Evolutionary conservation across 2,329 filamentous ascomycete genomes (phyloP).

Genomic region (Pseudogymnoascus sp.): DNA sequence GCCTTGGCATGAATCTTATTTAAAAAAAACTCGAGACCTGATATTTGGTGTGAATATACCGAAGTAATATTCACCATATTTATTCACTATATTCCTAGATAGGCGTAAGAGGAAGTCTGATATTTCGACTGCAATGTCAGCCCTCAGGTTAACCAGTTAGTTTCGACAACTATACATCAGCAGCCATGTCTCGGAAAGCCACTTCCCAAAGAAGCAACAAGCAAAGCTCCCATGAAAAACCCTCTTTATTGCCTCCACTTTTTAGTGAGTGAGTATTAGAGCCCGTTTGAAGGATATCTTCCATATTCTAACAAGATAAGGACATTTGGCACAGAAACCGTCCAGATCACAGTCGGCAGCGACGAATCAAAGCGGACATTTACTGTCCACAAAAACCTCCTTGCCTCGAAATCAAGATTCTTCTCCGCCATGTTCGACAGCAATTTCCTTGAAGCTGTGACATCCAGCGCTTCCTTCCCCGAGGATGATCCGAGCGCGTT

Average conservation of each 20-base stretch:
- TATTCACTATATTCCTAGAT: not conserved
- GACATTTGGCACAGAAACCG: not conserved
- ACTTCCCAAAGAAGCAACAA: not conserved
- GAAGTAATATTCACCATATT: not conserved
- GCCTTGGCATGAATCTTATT: not conserved
- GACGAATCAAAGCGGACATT: not conserved
- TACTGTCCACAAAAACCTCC: slow-evolving; percentile 12
- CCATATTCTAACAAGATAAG: not conserved
- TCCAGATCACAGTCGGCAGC: not conserved
- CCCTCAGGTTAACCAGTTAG: not conserved
- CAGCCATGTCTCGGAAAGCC: not conserved
- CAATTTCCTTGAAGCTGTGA: slow-evolving; percentile 12
- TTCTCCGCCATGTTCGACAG: slow-evolving; percentile 17
- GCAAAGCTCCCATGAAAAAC: not conserved
- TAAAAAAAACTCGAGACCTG: not conserved
- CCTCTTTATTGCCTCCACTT: not conserved
- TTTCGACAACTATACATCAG: not conserved
- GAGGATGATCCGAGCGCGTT: slow-evolving; percentile 14
- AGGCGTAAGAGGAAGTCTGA: not conserved
- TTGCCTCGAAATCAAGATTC: slow-evolving; percentile 11
- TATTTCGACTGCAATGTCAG: not conserved
- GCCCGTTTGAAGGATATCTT: not conserved
- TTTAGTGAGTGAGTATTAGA: not conserved
- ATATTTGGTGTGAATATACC: not conserved
- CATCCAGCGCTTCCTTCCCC: slow-evolving; percentile 9